Evolutionary conservation across 2,329 filamentous ascomycete species (phyloP).

Genomic region (Pyrenochaeta sp.): DNA sequence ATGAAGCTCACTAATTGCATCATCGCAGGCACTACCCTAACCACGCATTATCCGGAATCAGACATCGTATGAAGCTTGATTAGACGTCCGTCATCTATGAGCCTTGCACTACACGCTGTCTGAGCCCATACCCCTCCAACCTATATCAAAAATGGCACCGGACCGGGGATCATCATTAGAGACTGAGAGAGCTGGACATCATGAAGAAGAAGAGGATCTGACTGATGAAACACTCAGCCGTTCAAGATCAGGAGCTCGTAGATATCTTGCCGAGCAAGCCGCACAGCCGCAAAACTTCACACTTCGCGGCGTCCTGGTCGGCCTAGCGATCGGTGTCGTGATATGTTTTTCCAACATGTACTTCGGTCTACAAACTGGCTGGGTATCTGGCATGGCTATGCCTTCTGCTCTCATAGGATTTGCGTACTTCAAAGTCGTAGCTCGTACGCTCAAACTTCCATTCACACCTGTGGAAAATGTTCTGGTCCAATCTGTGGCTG

Average conservation of each 20-base stretch:
- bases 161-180: constrained; percentile 40
- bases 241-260: constrained; percentile 25
- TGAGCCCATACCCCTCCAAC: constrained; percentile 27
- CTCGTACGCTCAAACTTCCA: constrained; percentile 75
- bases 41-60: constrained; percentile 27
- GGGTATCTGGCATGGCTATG: constrained; percentile 93
- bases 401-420: constrained; percentile 94
- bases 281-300: constrained; percentile 77
- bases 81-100: constrained; percentile 5
- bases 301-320: constrained; percentile 78
- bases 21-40: constrained; percentile 24
- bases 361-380: constrained; percentile 92
- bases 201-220: constrained; percentile 26
- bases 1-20: constrained; percentile 23
- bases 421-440: constrained; percentile 85
- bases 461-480: constrained; percentile 98
- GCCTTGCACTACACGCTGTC: constrained; percentile 22
- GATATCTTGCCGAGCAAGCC: constrained; percentile 42
- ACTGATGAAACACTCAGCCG: constrained; percentile 21
- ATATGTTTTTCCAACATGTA: constrained; percentile 99
- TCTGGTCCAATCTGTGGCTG: constrained; percentile 93
- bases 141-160: constrained; percentile 41
- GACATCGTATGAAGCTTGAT: constrained; percentile 14
- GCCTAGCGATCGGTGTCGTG: constrained; percentile 83
- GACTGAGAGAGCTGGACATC: constrained; percentile 29